A percentile compares a stretch with the other conserved stretches of the same genome.
Evolutionary conservation across 1,139 yeast genomes (phyloP).

Genomic region (Lodderomyces orthopsilosis): DNA sequence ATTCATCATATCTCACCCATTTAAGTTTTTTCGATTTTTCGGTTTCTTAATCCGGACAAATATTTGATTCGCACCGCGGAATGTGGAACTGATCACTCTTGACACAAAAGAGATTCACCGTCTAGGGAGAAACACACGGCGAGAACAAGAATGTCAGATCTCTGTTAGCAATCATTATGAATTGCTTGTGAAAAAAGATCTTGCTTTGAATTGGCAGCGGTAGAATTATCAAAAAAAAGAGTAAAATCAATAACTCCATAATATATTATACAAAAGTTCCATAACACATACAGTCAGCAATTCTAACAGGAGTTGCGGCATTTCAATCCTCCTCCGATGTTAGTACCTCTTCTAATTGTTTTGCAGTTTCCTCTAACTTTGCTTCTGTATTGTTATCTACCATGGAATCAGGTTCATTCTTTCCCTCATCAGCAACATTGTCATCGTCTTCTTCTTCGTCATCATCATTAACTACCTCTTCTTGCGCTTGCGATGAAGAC

Average conservation of each 20-base stretch:
- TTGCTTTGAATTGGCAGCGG: too few relatives aligned
- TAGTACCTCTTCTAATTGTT: constrained; percentile 3
- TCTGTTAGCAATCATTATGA: too few relatives aligned
- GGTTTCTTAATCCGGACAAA: not conserved
- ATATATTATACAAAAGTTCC: not conserved
- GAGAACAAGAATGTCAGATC: too few relatives aligned
- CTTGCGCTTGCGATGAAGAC: constrained; percentile 3
- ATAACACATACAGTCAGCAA: too few relatives aligned
- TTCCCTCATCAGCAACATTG: not conserved
- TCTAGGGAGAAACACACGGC: too few relatives aligned
- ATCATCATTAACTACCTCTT: constrained; percentile 5
- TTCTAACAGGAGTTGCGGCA: too few relatives aligned
- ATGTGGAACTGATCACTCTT: not conserved
- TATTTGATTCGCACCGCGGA: not conserved
- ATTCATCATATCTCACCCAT: not conserved
- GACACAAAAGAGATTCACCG: not conserved
- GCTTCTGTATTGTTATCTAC: constrained; percentile 1
- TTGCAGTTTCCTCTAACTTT: constrained; percentile 7
- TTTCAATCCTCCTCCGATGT: constrained; percentile 11
- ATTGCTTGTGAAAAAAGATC: too few relatives aligned
- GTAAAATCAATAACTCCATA: too few relatives aligned
- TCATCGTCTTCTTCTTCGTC: constrained; percentile 6
- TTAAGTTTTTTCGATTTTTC: not conserved
- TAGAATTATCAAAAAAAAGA: too few relatives aligned
- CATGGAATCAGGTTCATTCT: not conserved